Percentiles rank a stretch among this genome's conserved stretches.
Conservation (phyloP, 371 early-diverging fungal genomes). For the Lichtheimia ramosa region DNA sequence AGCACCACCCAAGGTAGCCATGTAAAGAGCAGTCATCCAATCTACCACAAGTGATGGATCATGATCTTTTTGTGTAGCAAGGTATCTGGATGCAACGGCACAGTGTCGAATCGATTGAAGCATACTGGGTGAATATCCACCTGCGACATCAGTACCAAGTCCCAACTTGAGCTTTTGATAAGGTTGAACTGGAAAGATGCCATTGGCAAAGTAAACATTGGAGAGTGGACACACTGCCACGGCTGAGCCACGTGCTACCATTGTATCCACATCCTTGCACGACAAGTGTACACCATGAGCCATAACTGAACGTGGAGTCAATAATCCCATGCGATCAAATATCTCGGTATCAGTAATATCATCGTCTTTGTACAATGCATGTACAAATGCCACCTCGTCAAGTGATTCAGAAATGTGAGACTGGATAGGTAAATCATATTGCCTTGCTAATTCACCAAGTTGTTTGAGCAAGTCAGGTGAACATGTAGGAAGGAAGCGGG, state of each 20-base stretch:
- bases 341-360: conserved; percentile 49
- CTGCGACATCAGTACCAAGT: conserved; percentile 72
- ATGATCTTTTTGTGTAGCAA: no score
- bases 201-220: conserved; percentile 63
- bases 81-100: background rate
- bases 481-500: conserved; percentile 68
- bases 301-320: conserved; percentile 56
- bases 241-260: conserved; percentile 43
- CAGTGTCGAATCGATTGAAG: conserved; percentile 58
- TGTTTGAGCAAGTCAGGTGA: conserved; percentile 46
- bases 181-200: conserved; percentile 22
- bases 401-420: conserved; percentile 65
- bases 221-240: conserved; percentile 68
- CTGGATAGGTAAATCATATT: conserved; percentile 41
- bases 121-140: conserved; percentile 63
- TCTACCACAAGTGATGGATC: background rate
- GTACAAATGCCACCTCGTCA: conserved; percentile 56
- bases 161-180: conserved; percentile 52
- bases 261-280: conserved; percentile 39
- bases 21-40: conserved; percentile 4
- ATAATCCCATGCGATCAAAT: conserved; percentile 51
- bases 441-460: conserved; percentile 51
- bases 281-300: conserved; percentile 70
- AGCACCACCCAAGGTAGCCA: conserved; percentile 16
- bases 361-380: conserved; percentile 47